Conservation (phyloP, 2,329 filamentous ascomycete genomes). For the Fonsecaea pedrosoi region DNA sequence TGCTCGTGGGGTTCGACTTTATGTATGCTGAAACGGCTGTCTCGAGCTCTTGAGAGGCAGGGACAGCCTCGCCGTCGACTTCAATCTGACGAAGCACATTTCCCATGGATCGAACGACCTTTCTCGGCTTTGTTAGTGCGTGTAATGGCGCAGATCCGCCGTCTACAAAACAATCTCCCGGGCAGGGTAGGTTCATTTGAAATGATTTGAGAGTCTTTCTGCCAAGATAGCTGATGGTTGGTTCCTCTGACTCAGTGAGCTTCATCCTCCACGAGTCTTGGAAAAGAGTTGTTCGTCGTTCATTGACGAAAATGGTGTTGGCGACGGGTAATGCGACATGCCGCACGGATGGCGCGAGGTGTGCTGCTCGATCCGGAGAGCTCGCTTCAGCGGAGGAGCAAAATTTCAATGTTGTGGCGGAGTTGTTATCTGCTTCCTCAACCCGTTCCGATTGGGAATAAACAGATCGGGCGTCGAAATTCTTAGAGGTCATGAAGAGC, state of each 20-base stretch:
- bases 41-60: slow-evolving; percentile 40
- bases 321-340: slow-evolving; percentile 32
- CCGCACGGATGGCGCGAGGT: not conserved
- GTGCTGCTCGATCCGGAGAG: not conserved
- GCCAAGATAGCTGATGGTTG: slow-evolving; percentile 4
- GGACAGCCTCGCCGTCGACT: slow-evolving; percentile 26
- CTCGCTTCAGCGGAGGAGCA: not conserved
- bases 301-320: slow-evolving; percentile 40
- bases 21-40: slow-evolving; percentile 27
- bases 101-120: slow-evolving; percentile 37
- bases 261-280: slow-evolving; percentile 29
- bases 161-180: slow-evolving; percentile 7
- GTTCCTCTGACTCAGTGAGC: not conserved
- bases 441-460: not conserved
- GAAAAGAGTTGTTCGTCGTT: slow-evolving; percentile 32
- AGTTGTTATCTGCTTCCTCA: not conserved
- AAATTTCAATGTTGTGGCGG: slow-evolving; percentile 17
- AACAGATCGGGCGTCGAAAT: not conserved
- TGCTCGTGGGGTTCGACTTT: slow-evolving; percentile 13
- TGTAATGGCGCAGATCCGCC: slow-evolving; percentile 28
- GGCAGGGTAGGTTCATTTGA: slow-evolving; percentile 16
- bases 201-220: slow-evolving; percentile 14
- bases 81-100: slow-evolving; percentile 39
- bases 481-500: slow-evolving; percentile 29
- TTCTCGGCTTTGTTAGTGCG: slow-evolving; percentile 32